Evolutionary conservation across 129 eudicot species (phyloP).

Genomic region (Flaveria bidentis): DNA sequence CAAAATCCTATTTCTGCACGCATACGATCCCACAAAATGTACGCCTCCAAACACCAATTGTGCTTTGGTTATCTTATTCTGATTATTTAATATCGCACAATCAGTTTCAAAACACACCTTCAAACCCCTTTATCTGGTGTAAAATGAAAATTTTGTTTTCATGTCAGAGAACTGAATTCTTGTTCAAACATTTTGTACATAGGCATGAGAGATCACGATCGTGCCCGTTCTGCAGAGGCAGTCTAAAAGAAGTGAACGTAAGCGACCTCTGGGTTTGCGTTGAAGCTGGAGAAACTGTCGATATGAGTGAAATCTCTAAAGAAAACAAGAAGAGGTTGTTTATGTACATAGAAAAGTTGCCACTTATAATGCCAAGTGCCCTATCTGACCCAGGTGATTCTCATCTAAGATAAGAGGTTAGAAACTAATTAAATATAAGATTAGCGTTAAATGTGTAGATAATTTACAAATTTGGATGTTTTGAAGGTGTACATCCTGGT

Average conservation of each 20-base stretch:
- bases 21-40: background rate
- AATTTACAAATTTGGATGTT: conserved; percentile 24
- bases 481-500: conserved; percentile 37
- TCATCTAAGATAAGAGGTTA: conserved; percentile 37
- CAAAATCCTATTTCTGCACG: background rate
- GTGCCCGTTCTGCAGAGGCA: conserved; percentile 79
- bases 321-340: conserved; percentile 65
- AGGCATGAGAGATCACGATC: conserved; percentile 71
- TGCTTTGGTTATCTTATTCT: background rate
- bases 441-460: conserved; percentile 38
- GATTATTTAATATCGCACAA: background rate
- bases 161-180: conserved; percentile 1
- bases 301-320: conserved; percentile 39
- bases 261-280: conserved; percentile 67
- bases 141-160: background rate
- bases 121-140: background rate
- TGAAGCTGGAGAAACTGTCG: conserved; percentile 52
- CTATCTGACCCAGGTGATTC: conserved; percentile 40
- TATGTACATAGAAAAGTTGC: conserved; percentile 68
- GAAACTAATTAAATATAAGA: conserved; percentile 13
- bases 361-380: conserved; percentile 46
- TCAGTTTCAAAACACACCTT: background rate
- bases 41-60: background rate
- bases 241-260: conserved; percentile 53
- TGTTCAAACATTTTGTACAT: conserved; percentile 3